Evolutionary conservation across 208 protist genomes (phyloP), one percentile per base, ranked within the genome.

Genomic region (Trypanosoma theileri): DNA sequence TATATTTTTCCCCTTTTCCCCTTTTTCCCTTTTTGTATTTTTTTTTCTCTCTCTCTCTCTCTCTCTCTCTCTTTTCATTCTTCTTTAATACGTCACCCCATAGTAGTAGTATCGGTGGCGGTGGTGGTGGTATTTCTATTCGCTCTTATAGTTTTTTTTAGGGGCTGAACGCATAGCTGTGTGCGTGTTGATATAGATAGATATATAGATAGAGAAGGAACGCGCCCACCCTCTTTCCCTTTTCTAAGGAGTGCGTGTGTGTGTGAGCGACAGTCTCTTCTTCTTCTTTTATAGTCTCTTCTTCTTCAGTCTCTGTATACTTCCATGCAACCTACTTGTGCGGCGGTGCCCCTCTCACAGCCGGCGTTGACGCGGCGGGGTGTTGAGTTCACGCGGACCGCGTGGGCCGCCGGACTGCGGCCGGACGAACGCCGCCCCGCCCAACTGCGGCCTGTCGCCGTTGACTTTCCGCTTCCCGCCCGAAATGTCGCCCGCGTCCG

Each of bases 401-500:
- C 88, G 45, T 96, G 91, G 88, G 59, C 62, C 22, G 79, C 81
- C 12, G 91, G 91, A 4, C 64, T 93, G 8, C 84, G 91, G 28
- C 80, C 84, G 9, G 88, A 96, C 74, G 85, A 90, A 66, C 88
- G 91, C 19, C 70, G 75, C 22, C 73, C 80, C 10, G 59, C 79
- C 26, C 86, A 96, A 77, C 74, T 93, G 4, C 88, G 91, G 14
- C 79, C 83, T n/a, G 66, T 94, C 4, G 56, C 65, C 45, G 59
- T 96, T 14, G 75, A 85, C n/a, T 94, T 92, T 53, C 91, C 88
- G 35, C 74, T 86, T 26, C 79, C 84, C 56, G 77, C 85, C 17
- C 71, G 82, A n/a, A 85, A 93, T 52, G 58, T 85, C 21, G 79
- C 79, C n/a, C 80, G 95, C 57, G 93, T 98, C 50, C 79, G 77